Conservation (phyloP, 148 eudicot species). For the Salicornia ramosissima region DNA sequence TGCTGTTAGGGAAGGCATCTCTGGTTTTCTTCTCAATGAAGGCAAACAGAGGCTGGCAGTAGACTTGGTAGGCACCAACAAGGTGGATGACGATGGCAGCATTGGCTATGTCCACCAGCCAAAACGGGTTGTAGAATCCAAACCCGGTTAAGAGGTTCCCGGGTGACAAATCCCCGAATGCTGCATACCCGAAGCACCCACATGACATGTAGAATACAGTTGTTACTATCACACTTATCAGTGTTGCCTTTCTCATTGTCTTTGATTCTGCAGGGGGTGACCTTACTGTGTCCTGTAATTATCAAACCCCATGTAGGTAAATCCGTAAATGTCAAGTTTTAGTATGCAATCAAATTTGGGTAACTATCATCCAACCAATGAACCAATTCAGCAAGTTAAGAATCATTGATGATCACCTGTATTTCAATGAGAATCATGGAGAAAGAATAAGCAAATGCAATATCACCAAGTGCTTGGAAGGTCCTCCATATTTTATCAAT, state of each 20-base stretch:
- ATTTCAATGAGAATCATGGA: slow-evolving; percentile 68
- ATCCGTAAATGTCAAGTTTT: background rate
- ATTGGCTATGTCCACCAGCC: slow-evolving; percentile 57
- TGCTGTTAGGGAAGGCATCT: slow-evolving; percentile 31
- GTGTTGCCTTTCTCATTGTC: slow-evolving; percentile 49
- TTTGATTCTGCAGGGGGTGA: slow-evolving; percentile 51
- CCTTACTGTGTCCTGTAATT: slow-evolving; percentile 34
- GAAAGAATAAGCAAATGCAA: slow-evolving; percentile 75
- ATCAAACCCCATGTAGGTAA: too few species aligned
- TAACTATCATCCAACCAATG: background rate
- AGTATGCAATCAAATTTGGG: background rate
- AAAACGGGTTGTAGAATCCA: slow-evolving; percentile 60
- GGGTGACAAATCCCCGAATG: slow-evolving; percentile 47
- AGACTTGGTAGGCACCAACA: slow-evolving; percentile 57
- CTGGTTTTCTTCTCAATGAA: slow-evolving; percentile 37
- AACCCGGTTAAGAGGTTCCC: slow-evolving; percentile 54
- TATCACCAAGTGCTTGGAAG: slow-evolving; percentile 67
- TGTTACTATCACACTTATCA: slow-evolving; percentile 42
- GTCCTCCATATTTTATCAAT: slow-evolving; percentile 59
- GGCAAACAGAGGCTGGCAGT: slow-evolving; percentile 50
- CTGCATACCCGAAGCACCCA: slow-evolving; percentile 55
- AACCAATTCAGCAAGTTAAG: background rate
- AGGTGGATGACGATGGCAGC: slow-evolving; percentile 49
- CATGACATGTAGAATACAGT: slow-evolving; percentile 51
- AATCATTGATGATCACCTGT: slow-evolving; percentile 27